Conservation (phyloP, 2,329 filamentous ascomycete genomes). For the Neonectria hederae region DNA sequence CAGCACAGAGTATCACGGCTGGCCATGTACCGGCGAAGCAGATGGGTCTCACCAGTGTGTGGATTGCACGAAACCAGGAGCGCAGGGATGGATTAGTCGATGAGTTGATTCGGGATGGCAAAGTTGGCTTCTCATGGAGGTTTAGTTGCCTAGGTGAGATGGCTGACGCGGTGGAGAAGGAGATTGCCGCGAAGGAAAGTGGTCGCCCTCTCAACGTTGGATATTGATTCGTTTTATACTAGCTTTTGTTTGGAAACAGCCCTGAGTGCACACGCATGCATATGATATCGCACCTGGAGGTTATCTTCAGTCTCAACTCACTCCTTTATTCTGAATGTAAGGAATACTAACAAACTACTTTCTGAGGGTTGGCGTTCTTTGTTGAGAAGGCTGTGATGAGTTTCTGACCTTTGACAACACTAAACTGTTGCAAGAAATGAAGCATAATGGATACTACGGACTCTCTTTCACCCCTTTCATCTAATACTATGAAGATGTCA, state of each 20-base stretch:
- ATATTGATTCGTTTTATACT: background rate
- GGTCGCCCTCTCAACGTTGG: background rate
- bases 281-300: background rate
- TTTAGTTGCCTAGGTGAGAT: conserved; percentile 68
- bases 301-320: background rate
- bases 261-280: background rate
- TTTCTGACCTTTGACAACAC: too few relatives aligned
- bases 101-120: conserved; percentile 49
- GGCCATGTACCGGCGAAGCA: conserved; percentile 73
- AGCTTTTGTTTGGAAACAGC: background rate
- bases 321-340: background rate
- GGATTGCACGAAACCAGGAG: conserved; percentile 69
- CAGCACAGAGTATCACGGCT: conserved; percentile 72
- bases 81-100: conserved; percentile 36
- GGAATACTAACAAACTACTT: too few relatives aligned
- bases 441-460: too few relatives aligned
- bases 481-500: too few relatives aligned
- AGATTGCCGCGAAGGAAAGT: background rate
- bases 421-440: too few relatives aligned
- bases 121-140: conserved; percentile 55
- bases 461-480: too few relatives aligned
- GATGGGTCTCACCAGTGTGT: conserved; percentile 68
- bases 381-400: too few relatives aligned
- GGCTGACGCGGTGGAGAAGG: conserved; percentile 64
- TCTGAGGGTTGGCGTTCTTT: too few relatives aligned